Percentiles rank a stretch among this genome's conserved stretches.
Evolutionary conservation across 441 rosid genomes (phyloP).

Genomic region (Hura crepitans): DNA sequence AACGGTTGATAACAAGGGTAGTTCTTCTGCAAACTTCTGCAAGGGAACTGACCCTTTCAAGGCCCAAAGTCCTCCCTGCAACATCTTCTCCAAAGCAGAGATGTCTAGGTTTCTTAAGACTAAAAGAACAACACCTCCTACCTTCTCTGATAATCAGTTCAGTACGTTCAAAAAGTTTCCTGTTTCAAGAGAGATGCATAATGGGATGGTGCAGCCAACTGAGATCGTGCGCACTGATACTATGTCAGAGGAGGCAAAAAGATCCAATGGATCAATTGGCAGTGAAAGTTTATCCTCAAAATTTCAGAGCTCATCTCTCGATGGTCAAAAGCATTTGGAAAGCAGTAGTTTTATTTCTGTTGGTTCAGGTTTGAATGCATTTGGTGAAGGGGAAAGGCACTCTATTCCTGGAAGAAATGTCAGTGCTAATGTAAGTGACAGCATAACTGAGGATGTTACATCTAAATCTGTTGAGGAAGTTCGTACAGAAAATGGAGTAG

Average conservation of each 20-base stretch:
- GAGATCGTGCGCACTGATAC: conserved; percentile 28
- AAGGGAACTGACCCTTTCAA: conserved; percentile 58
- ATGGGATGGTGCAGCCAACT: conserved; percentile 25
- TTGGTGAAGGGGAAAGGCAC: conserved; percentile 28
- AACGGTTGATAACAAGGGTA: conserved; percentile 29
- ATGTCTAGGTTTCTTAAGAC: conserved; percentile 68
- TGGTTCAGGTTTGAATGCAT: conserved; percentile 29
- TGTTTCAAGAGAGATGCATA: conserved; percentile 32
- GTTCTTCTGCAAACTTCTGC: conserved; percentile 31
- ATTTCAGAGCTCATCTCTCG: conserved; percentile 33
- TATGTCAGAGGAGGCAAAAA: conserved; percentile 33
- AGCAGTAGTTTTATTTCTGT: conserved; percentile 32
- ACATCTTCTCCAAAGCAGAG: conserved; percentile 78
- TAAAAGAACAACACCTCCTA: conserved; percentile 52
- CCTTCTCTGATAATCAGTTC: conserved; percentile 39
- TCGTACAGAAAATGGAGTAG: conserved; percentile 30
- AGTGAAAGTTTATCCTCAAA: conserved; percentile 26
- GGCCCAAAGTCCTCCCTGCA: conserved; percentile 77
- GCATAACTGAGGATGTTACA: conserved; percentile 25
- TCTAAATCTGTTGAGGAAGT: conserved; percentile 35
- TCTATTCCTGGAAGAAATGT: conserved; percentile 26
- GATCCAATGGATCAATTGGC: conserved; percentile 35
- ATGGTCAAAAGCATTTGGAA: conserved; percentile 32
- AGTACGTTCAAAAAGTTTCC: conserved; percentile 37
- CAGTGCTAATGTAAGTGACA: conserved; percentile 34